Conservation (phyloP, 2,329 filamentous ascomycete species). For the Chalaropsis ovoidea region DNA sequence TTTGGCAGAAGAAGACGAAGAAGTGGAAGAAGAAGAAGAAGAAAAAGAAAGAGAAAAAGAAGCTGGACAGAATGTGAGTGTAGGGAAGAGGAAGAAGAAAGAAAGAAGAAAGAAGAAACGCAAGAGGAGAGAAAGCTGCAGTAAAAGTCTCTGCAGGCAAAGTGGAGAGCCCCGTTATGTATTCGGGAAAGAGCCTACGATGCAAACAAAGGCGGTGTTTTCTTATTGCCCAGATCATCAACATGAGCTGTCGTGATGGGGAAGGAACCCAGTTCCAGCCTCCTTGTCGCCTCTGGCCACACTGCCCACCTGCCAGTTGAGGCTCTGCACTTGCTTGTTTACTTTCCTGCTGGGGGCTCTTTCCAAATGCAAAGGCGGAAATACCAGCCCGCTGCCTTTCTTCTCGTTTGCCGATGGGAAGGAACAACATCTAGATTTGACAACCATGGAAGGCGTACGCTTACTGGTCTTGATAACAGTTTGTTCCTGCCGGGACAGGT, state of each 20-base stretch:
- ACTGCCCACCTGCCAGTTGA: no score
- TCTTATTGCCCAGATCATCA: not conserved
- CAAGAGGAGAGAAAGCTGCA: not conserved
- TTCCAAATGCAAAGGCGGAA: not conserved
- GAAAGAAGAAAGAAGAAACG: not conserved
- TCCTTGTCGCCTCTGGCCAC: not conserved
- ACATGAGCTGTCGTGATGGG: not conserved
- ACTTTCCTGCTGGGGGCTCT: not conserved
- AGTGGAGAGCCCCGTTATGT: not conserved
- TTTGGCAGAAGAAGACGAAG: not conserved
- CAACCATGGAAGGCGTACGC: not conserved
- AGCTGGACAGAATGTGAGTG: not conserved
- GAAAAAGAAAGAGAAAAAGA: not conserved
- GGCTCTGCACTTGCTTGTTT: not conserved
- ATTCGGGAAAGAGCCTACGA: not conserved
- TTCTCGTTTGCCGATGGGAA: not conserved
- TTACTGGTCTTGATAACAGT: not conserved
- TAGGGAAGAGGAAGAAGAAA: not conserved
- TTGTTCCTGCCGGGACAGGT: not conserved
- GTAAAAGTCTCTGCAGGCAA: not conserved
- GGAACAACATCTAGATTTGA: not conserved
- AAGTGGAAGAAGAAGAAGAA: not conserved
- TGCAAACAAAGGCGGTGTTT: conserved; percentile 2
- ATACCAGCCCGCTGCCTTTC: not conserved
- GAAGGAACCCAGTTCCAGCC: conserved; percentile 2